Percentiles rank a stretch among this genome's conserved stretches.
Conservation (phyloP, 805 yeast genomes). For the Starmerella sirachaensis region DNA sequence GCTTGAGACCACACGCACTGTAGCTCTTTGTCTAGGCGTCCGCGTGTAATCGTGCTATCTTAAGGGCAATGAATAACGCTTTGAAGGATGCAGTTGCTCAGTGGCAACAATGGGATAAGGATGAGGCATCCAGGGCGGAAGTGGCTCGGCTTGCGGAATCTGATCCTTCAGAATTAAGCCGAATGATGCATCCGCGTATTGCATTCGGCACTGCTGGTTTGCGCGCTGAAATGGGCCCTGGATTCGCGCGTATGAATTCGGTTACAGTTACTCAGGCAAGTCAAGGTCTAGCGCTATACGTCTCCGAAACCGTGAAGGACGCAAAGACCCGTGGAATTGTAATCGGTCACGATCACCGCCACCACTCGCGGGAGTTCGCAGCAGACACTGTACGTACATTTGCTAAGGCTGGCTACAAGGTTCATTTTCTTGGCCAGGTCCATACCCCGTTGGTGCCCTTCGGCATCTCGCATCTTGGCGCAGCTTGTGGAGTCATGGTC, state of each 20-base stretch:
- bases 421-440: conserved; percentile 36
- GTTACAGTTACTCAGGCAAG: conserved; percentile 84
- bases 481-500: conserved; percentile 81
- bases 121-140: conserved; percentile 5
- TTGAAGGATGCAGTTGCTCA: conserved; percentile 6
- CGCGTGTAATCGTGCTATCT: too few species aligned
- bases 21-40: too few species aligned
- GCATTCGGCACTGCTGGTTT: conserved; percentile 91
- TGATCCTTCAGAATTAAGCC: conserved; percentile 14
- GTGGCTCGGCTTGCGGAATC: conserved; percentile 3
- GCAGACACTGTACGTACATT: conserved; percentile 67
- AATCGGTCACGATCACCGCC: conserved; percentile 86
- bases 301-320: conserved; percentile 24
- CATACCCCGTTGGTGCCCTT: conserved; percentile 94
- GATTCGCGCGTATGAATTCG: conserved; percentile 78
- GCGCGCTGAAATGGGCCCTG: conserved; percentile 79
- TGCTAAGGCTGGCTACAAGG: conserved; percentile 52
- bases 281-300: conserved; percentile 31
- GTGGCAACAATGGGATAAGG: conserved; percentile 15
- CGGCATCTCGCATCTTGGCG: conserved; percentile 48
- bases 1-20: too few species aligned
- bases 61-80: not conserved
- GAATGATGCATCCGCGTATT: conserved; percentile 35
- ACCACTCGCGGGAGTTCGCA: conserved; percentile 69
- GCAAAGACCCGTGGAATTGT: conserved; percentile 40